Evolutionary conservation across 179 eudicot species (phyloP), one percentile per base, ranked within the genome.

Genomic region (Spergularia azorica): DNA sequence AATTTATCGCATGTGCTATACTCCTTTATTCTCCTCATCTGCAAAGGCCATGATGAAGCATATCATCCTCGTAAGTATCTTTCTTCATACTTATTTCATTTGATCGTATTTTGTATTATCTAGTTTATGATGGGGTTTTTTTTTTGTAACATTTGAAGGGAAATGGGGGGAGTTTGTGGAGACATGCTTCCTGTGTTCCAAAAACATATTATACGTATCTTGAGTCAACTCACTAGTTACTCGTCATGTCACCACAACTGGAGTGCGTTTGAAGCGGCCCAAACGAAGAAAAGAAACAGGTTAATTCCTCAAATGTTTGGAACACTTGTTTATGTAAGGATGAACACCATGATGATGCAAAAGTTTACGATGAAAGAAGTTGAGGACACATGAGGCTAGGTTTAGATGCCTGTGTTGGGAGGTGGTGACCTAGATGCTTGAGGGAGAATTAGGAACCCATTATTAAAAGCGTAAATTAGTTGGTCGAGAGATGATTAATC

Each of bases 241-340:
- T 69, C 73, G 18, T 67, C 54, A 26, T 46, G 71, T 41, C 55
- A 67, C 11, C 32, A 0, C 16, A 67, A 67, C 5, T 67, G 73
- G 59, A 48, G 73, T 69, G 73, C 59, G 41, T 69, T 69, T 69
- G 58, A 69, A 69, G 73, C 73, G 39, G 73, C 59, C 9, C 39
- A 51, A 51, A 69, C 73, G 6, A 48, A 69, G 16, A 69, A 69
- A 58, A 69, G 73, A 69, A 69, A 69, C 18, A 69, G 18, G 73
- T 11, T 17, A 1, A 14, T 39, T 48, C 73, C 73, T 9, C 14
- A 18, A 6, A 69, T 69, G 73, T 12, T 69, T 0, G 59, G 39
- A 52, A 48, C 43, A 2, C 20, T 69, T 46, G 73, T 69, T 69
- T 69, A 51, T 46, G 36, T 48, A 3, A 68, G 72, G 54, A 68